Evolutionary conservation across 768 basidiomycete species (phyloP), one percentile per base, ranked within the genome.

Genomic region (Boletales sp.): DNA sequence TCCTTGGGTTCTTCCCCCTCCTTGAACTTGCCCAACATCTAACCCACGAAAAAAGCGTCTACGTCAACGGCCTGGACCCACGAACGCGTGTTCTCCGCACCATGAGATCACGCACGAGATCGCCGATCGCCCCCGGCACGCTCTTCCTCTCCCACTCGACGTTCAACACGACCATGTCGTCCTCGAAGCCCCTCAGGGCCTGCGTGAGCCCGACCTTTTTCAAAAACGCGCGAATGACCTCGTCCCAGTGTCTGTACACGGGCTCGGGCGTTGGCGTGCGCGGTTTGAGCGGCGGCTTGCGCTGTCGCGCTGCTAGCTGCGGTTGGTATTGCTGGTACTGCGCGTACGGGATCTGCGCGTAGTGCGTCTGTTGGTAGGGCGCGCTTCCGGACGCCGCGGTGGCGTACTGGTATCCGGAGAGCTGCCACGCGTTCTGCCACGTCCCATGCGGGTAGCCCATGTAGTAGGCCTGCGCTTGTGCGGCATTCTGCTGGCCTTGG

Each of bases 81-180:
- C 5, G 44, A 41, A 44, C 48, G 42, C 17, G 27, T 43, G 42
- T 21, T 31, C 34, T 12, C 65, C 78, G 47, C 57, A 84, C 84
- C 57, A 74, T 68, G 31, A 87, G 69, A 50, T 75, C 74, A 35
- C 72, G 69, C 32, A 76, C 66, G 24, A 89, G 64, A 24, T 77
- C 74, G 4, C 69, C 66, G 30, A 90, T 64, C 4, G 86, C 86
- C 0, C 60, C 68, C 10, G 81, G 79, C 8, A 87, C 71, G n/a
- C 68, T 73, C 50, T 72, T 70, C 34, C 72, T 71, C 65, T 89
- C 87, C 77, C 82, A 86, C 2, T 80, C 78, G 0, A 74, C 61
- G 52, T 81, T 89, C 69, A 89, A 65, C n/a, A 87, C 75, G 5
- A 89, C 61, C 70, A 89, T 77, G 58, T 90, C 87, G n/a, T 74